A percentile compares a stretch with the other conserved stretches of the same genome.
These are phyloP conservation scores for Stagonosporopsis vannaccii DNA, from an alignment of 2,329 filamentous ascomycete species.

Conservation along the genomic window DNA sequence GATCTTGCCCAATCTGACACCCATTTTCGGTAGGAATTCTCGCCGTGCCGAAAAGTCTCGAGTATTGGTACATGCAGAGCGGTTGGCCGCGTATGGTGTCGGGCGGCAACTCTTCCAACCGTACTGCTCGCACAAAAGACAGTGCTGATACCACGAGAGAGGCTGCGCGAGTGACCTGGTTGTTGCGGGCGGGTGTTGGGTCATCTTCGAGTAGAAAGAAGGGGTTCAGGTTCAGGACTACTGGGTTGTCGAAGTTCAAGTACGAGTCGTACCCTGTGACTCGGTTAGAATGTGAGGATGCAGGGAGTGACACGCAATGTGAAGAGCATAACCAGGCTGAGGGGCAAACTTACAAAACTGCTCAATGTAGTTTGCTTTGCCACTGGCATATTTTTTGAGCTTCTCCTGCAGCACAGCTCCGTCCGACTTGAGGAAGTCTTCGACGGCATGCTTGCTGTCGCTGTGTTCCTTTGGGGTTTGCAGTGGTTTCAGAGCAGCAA, in stretches of 20 bases:
- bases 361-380: slow-evolving; percentile 95
- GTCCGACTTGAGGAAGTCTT: slow-evolving; percentile 82
- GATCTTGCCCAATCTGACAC: slow-evolving; percentile 94
- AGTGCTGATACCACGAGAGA: slow-evolving; percentile 90
- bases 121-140: slow-evolving; percentile 90
- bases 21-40: slow-evolving; percentile 93
- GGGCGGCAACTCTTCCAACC: slow-evolving; percentile 89
- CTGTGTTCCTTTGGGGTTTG: slow-evolving; percentile 82
- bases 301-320: not conserved
- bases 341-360: slow-evolving; percentile 95
- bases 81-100: slow-evolving; percentile 85
- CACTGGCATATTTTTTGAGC: slow-evolving; percentile 86
- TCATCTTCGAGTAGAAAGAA: slow-evolving; percentile 98
- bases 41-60: slow-evolving; percentile 91
- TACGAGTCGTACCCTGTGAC: slow-evolving; percentile 94
- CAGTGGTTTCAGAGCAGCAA: slow-evolving; percentile 79
- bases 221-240: slow-evolving; percentile 95
- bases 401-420: slow-evolving; percentile 87
- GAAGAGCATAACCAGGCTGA: too few relatives aligned
- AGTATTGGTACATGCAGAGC: slow-evolving; percentile 98
- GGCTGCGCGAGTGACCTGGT: slow-evolving; percentile 93
- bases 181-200: slow-evolving; percentile 92
- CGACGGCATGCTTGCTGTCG: slow-evolving; percentile 80
- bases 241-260: slow-evolving; percentile 95
- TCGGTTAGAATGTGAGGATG: not conserved